Evolutionary conservation across 1,284 basidiomycete genomes (phyloP).

Genomic region (Hypsizygus ulmarius): DNA sequence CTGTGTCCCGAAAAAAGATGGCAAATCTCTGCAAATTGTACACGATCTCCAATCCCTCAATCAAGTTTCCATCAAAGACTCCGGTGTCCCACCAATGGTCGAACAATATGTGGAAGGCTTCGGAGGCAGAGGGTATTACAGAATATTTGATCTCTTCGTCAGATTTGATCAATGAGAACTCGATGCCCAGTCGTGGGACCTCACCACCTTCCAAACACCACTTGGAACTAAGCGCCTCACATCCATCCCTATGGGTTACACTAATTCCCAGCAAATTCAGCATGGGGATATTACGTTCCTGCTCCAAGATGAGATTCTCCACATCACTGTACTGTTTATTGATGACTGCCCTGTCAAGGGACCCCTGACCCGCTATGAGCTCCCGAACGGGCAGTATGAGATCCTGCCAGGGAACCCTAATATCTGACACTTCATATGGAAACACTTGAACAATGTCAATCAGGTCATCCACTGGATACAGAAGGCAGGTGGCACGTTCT

Average conservation of each 20-base stretch:
- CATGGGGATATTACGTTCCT: slow-evolving; percentile 36
- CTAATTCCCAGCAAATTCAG: slow-evolving; percentile 34
- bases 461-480: slow-evolving; percentile 16
- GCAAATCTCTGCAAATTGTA: slow-evolving; percentile 21
- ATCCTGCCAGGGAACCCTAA: slow-evolving; percentile 20
- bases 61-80: slow-evolving; percentile 21
- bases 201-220: too few relatives aligned
- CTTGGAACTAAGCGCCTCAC: slow-evolving; percentile 23
- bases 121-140: slow-evolving; percentile 14
- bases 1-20: slow-evolving; percentile 19
- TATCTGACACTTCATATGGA: slow-evolving; percentile 23
- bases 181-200: slow-evolving; percentile 18
- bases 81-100: slow-evolving; percentile 14
- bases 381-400: slow-evolving; percentile 20
- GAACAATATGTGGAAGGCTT: slow-evolving; percentile 13
- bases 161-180: slow-evolving; percentile 6
- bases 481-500: slow-evolving; percentile 25
- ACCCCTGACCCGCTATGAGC: slow-evolving; percentile 21
- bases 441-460: slow-evolving; percentile 21
- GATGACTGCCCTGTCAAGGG: slow-evolving; percentile 20
- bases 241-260: slow-evolving; percentile 34
- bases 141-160: slow-evolving; percentile 3
- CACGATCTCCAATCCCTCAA: slow-evolving; percentile 30
- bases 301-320: slow-evolving; percentile 29
- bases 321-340: slow-evolving; percentile 4